Evolutionary conservation across 768 basidiomycete species (phyloP).

Genomic region (Suillus tomentosus): DNA sequence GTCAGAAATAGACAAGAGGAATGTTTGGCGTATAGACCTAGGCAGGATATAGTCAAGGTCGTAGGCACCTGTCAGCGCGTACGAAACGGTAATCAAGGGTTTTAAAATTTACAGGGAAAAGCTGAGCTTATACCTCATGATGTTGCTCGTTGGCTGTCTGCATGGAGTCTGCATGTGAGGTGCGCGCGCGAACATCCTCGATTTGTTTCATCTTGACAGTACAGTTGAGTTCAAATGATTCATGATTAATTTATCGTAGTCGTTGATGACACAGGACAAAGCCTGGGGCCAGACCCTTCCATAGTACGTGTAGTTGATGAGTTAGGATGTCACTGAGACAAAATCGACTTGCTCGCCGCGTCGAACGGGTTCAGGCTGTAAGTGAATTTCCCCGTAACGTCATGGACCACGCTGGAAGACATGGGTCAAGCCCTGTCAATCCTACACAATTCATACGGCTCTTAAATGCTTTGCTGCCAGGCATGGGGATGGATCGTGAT

Average conservation of each 20-base stretch:
- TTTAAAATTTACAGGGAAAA: neutral
- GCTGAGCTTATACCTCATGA: conserved; percentile 54
- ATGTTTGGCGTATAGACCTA: conserved; percentile 69
- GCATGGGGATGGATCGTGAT: too few species aligned
- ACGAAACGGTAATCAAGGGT: neutral
- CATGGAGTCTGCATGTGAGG: conserved; percentile 59
- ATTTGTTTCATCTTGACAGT: too few species aligned
- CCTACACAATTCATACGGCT: too few species aligned
- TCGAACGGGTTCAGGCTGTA: too few species aligned
- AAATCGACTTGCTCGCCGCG: too few species aligned
- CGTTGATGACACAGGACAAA: conserved; percentile 41
- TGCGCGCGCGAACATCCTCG: conserved; percentile 49
- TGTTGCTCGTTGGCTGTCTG: conserved; percentile 77
- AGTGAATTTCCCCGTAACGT: too few species aligned
- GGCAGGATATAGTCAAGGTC: conserved; percentile 62
- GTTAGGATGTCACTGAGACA: too few species aligned
- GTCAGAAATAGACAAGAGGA: conserved; percentile 66
- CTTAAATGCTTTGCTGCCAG: too few species aligned
- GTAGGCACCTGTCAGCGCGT: conserved; percentile 49
- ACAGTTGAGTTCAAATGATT: conserved; percentile 35
- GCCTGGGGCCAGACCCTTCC: too few species aligned
- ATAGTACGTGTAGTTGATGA: too few species aligned
- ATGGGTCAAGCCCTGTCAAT: too few species aligned
- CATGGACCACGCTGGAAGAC: too few species aligned
- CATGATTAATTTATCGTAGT: conserved; percentile 58